Evolutionary conservation across 768 basidiomycete genomes (phyloP), one percentile per base, ranked within the genome.

Genomic region (Sporobolomyces roseus): DNA sequence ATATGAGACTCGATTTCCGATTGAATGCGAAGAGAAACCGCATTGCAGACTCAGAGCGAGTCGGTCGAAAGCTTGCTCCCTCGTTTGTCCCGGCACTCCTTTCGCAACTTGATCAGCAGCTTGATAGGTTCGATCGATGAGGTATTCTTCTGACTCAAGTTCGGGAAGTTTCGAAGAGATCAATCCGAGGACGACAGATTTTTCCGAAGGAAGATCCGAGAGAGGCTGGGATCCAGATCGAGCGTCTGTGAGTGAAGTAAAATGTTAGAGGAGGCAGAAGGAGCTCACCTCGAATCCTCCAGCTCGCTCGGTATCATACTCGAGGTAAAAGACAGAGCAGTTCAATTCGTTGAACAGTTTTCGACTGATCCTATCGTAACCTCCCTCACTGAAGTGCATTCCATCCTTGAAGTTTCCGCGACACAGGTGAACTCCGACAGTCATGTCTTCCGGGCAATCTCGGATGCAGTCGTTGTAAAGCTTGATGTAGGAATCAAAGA

Each of bases 401-500:
- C 58, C 58, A 8, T 38, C 43, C 32, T 46, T 38, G 63, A 68
- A 70, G 70, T 74, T 76, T 6, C 74, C 74, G 21, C 75, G 69
- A 65, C 75, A 77, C 50, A 77, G 56, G 53, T 77, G 77, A 19
- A 77, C 63, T 10, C 75, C 76, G 50, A 75, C 54, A 53, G 62
- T 65, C 77, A 77, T 76, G 67, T 77, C 77, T 19, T 36, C 21
- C 14, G 76, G 74, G 16, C 61, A 55, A 49, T 69, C 62, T 23
- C 66, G 61, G 33, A 77, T 58, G 46, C 75, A 76, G 56, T 75
- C 75, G 68, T 79, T 79, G 81, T 87, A 86, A 27, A 85, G 83
- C 58, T 83, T 81, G 76, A 88, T 85, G 68, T 80, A 88, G 77
- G 84, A 84, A 65, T 88, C 84, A 25, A 90, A 81, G 50, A 90